Base-by-base conservation (phyloP, 164 flowering plant species). In the Stephania yunnanensis region DNA sequence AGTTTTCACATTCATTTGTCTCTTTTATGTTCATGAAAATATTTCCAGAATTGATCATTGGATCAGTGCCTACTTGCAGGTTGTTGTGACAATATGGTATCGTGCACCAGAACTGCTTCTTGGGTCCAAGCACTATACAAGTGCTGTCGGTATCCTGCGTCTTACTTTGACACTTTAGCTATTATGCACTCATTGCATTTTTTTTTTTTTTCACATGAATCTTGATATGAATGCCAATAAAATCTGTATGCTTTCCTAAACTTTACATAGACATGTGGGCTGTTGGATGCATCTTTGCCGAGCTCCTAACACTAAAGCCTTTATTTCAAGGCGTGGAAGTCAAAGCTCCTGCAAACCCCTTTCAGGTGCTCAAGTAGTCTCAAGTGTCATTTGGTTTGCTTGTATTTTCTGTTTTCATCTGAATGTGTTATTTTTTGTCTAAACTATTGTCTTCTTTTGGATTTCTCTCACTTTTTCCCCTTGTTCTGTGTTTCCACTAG, bases 231-330 rank as follows among this genome's bases (percentile, higher is more conserved):
- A 50, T 53, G 36, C 46, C 48, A 9, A 11, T 15, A 5, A 19
- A 58, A 58, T 17, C 1, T 17, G n/a, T 6, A 58, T 58, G 65
- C n/a, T 58, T 70, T 78, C 80, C 75, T 77, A 63, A 71, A 71
- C 36, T 61, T 55, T 53, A 19, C 52, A 46, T 75, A 91, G 98
- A 96, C 82, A 94, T 94, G 99, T 96, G 99, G 99, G 99, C 99
- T 79, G 97, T 96, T 78, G 99, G 99, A 72, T 96, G 99, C 87
- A 96, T 96, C 69, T 96, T 96, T 88, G 99, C 99, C 63, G 99
- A 96, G 86, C 89, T 96, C 73, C 77, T 92, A 81, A 94, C 98
- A 46, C 82, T 96, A 77, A 96, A 94, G 87, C 99, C 99, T 55
- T 87, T 96, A 69, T 96, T 96, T 85, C 99, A 96, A 91, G 99